Evolutionary conservation across 169 alveolate genomes (phyloP).

Genomic region (Eimeria tenella): DNA sequence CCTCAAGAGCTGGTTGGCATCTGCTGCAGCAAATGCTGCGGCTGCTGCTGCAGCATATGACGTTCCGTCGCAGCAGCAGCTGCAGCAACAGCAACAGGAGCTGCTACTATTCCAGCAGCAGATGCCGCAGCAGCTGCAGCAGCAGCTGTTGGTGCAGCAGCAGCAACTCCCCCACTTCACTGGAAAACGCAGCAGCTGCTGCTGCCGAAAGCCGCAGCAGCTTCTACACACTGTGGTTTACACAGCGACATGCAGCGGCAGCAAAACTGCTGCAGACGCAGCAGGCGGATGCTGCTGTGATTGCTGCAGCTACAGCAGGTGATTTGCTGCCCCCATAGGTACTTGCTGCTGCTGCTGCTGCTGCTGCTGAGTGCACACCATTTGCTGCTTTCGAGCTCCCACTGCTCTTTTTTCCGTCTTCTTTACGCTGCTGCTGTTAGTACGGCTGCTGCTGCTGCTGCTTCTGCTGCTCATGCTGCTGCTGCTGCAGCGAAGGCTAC

Average conservation of each 20-base stretch:
- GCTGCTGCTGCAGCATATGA: slow-evolving; percentile 19
- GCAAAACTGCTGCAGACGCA: background rate
- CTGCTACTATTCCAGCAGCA: background rate
- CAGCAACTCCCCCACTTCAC: background rate
- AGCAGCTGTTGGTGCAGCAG: background rate
- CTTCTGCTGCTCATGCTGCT: slow-evolving; percentile 17
- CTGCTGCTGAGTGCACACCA: background rate
- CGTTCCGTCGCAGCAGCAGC: background rate
- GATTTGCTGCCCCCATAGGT: background rate
- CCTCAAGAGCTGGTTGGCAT: background rate
- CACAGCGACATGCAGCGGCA: background rate
- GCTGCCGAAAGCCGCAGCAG: background rate
- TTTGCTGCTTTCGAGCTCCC: background rate
- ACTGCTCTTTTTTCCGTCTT: too few species aligned
- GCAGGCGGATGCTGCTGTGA: background rate
- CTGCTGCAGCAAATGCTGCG: background rate
- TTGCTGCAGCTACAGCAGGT: slow-evolving; percentile 19
- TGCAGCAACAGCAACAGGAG: background rate
- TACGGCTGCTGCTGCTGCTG: background rate
- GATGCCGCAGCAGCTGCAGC: background rate
- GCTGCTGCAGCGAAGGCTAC: background rate
- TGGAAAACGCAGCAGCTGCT: background rate
- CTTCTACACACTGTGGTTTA: background rate
- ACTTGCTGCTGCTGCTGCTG: background rate
- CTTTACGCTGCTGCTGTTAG: background rate